Base-by-base conservation (phyloP, 768 basidiomycete species). In the Arthromyces matolae region DNA sequence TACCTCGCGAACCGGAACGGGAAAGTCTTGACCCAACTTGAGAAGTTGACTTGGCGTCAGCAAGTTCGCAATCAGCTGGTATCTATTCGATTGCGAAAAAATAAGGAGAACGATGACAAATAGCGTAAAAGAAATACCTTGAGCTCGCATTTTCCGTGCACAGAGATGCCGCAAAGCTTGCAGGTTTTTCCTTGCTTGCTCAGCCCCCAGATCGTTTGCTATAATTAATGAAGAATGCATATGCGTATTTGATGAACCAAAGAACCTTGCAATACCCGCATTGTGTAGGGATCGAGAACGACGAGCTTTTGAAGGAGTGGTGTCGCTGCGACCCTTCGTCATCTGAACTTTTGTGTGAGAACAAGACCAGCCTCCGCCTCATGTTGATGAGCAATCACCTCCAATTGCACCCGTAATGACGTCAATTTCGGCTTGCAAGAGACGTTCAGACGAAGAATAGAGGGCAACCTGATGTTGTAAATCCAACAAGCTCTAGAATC, bases 121-220 rank as follows among this genome's bases (percentile, higher is more conserved):
- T n/a, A n/a, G n/a, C n/a, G 3, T 14, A 8, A 4, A 29, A 18
- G 10, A 35, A 38, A 42, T 35, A 86, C 90, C 80, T 91, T 93
- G 40, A 93, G 64, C 63, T 92, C 91, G 65, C 91, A 93, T 64
- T 88, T 91, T 38, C 81, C 70, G 62, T 92, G 90, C 6, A 92
- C 89, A 16, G 85, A 84, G 41, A 92, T 64, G 1, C 84, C 82
- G 61, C 91, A 93, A 10, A 72, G 64, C 61, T 75, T 84, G 69
- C 90, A 92, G 5, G 84, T 89, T 69, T 90, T 92, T 27, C 90
- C 90, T 60, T 89, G 86, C 64, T 89, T 91, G 61, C 80, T 86
- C 35, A 92, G 69, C 8, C 90, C 91, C 89, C 90, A 92, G 24
- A 93, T 90, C 7, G 86, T 86, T 8, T 83, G 75, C 89, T 91